Percentiles rank a stretch among this genome's conserved stretches.
Evolutionary conservation across 805 yeast species (phyloP).

Genomic region (Teunomyces tritomae): DNA sequence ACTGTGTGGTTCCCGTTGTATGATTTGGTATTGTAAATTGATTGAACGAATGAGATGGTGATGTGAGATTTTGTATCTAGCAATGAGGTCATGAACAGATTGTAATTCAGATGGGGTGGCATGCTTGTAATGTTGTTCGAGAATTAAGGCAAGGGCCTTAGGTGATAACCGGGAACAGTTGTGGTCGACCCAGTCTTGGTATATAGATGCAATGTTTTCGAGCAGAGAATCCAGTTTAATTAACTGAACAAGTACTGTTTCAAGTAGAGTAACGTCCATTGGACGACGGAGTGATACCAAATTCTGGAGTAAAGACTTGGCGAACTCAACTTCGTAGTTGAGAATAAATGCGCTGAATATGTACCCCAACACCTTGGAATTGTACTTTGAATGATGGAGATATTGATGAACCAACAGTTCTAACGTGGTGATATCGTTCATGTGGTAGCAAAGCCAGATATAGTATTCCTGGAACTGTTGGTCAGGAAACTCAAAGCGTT

Average conservation of each 20-base stretch:
- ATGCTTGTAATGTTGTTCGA: slow-evolving; percentile 27
- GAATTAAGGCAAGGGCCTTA: slow-evolving; percentile 23
- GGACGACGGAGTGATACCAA: slow-evolving; percentile 19
- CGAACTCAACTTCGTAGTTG: slow-evolving; percentile 32
- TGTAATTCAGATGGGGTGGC: slow-evolving; percentile 27
- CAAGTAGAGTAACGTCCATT: slow-evolving; percentile 24
- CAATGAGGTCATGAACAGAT: slow-evolving; percentile 18
- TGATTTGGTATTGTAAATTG: slow-evolving; percentile 23
- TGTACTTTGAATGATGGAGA: slow-evolving; percentile 16
- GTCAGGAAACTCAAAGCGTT: slow-evolving; percentile 10
- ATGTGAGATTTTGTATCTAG: slow-evolving; percentile 16
- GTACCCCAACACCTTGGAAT: slow-evolving; percentile 26
- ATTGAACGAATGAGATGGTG: slow-evolving; percentile 24
- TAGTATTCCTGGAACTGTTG: slow-evolving; percentile 16
- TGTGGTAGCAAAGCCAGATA: slow-evolving; percentile 37
- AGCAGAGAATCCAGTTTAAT: slow-evolving; percentile 28
- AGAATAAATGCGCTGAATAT: slow-evolving; percentile 27
- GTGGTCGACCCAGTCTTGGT: slow-evolving; percentile 28
- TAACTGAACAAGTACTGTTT: slow-evolving; percentile 23
- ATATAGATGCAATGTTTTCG: slow-evolving; percentile 23
- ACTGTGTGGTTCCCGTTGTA: slow-evolving; percentile 21
- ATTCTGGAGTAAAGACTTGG: slow-evolving; percentile 25
- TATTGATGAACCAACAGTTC: slow-evolving; percentile 20
- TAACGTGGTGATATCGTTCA: slow-evolving; percentile 26
- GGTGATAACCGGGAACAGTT: slow-evolving; percentile 21